These are phyloP conservation scores for Tylopilus felleus DNA, from an alignment of 768 basidiomycete genomes.

Conservation along the genomic window DNA sequence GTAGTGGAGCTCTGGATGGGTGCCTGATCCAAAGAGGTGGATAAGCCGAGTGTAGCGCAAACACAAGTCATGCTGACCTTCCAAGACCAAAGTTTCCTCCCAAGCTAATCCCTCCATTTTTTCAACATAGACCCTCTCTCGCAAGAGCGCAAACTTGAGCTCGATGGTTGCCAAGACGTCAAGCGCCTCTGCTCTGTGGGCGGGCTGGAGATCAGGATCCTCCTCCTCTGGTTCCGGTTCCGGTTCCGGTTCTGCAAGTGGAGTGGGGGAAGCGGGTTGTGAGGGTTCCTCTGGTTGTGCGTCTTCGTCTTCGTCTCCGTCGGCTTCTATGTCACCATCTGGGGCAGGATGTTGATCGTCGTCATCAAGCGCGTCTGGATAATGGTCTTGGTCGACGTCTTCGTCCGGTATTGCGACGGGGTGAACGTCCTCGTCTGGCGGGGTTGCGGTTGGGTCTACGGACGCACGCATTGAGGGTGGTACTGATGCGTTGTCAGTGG, in stretches of 20 bases:
- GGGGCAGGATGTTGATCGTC: conserved; percentile 20
- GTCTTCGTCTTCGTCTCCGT: conserved; percentile 36
- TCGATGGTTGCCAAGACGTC: conserved; percentile 88
- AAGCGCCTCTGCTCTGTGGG: conserved; percentile 82
- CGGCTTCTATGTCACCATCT: conserved; percentile 19
- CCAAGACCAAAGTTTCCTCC: conserved; percentile 79
- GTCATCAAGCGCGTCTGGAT: conserved; percentile 21
- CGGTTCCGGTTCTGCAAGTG: conserved; percentile 23
- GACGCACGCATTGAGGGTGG: conserved; percentile 21
- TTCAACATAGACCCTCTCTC: conserved; percentile 89
- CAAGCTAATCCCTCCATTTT: conserved; percentile 88
- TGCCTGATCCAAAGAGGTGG: conserved; percentile 42
- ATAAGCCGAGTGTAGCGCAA: neutral
- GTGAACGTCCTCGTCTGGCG: conserved; percentile 12
- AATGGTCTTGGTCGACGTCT: conserved; percentile 26
- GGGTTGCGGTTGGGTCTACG: conserved; percentile 19
- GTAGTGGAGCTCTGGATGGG: conserved; percentile 84
- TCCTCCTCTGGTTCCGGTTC: conserved; percentile 36
- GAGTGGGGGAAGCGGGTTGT: conserved; percentile 25
- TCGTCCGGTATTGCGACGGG: conserved; percentile 24
- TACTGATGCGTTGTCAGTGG: conserved; percentile 16
- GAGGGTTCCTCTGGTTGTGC: conserved; percentile 25
- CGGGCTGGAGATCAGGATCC: conserved; percentile 73
- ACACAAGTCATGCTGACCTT: conserved; percentile 49
- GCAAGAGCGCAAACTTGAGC: conserved; percentile 82